These are phyloP conservation scores for Entonaema liquescens DNA, from an alignment of 495 filamentous ascomycete genomes.

Conservation along the genomic window DNA sequence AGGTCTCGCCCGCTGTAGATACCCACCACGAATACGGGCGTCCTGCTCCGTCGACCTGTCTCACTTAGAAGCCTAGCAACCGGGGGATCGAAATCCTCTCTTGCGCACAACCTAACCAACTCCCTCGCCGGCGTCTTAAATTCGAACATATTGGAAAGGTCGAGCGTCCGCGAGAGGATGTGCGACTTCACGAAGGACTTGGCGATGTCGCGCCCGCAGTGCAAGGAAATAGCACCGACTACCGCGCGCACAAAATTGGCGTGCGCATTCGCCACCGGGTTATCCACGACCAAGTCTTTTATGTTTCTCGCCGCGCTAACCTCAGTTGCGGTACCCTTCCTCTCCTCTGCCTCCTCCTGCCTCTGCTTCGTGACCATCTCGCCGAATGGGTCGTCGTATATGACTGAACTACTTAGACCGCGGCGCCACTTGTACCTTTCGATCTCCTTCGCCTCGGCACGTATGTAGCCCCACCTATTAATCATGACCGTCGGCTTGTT, in stretches of 20 bases:
- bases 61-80: slow-evolving; percentile 87
- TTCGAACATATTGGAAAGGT: slow-evolving; percentile 77
- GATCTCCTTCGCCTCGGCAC: slow-evolving; percentile 48
- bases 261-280: slow-evolving; percentile 47
- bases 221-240: slow-evolving; percentile 83
- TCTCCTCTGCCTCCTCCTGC: slow-evolving; percentile 10
- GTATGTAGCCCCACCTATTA: slow-evolving; percentile 51
- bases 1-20: slow-evolving; percentile 89
- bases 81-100: slow-evolving; percentile 88
- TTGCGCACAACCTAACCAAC: slow-evolving; percentile 77
- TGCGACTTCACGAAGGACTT: slow-evolving; percentile 85
- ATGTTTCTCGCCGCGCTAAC: slow-evolving; percentile 39
- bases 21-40: slow-evolving; percentile 93
- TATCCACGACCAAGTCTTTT: slow-evolving; percentile 29
- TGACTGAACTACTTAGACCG: slow-evolving; percentile 72
- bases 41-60: slow-evolving; percentile 81
- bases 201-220: slow-evolving; percentile 72
- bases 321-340: slow-evolving; percentile 21
- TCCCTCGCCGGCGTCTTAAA: slow-evolving; percentile 86
- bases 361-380: slow-evolving; percentile 53
- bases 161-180: slow-evolving; percentile 80
- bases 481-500: slow-evolving; percentile 65
- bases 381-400: slow-evolving; percentile 84
- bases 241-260: slow-evolving; percentile 81
- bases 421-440: slow-evolving; percentile 68